These are phyloP conservation scores for Backusella westeae DNA, from an alignment of 192 early-diverging fungal genomes.

Conservation along the genomic window DNA sequence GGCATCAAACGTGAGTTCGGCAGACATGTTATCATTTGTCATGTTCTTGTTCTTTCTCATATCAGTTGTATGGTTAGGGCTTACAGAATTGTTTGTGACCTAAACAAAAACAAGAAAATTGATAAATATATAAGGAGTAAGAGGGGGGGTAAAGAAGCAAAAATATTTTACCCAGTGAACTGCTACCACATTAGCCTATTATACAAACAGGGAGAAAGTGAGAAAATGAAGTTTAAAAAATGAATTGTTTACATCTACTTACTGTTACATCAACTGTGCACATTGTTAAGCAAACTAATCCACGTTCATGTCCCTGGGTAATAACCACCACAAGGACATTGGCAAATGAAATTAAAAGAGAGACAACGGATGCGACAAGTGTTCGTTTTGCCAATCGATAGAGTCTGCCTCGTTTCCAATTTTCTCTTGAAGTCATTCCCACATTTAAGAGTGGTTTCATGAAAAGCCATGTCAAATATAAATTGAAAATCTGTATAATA, in stretches of 20 bases:
- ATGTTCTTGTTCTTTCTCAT: constrained; percentile 6
- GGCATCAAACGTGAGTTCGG: constrained; percentile 21
- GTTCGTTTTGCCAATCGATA: constrained; percentile 43
- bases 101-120: background rate
- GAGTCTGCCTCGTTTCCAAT: constrained; percentile 28
- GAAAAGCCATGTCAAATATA: constrained; percentile 38
- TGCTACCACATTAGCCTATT: constrained; percentile 34
- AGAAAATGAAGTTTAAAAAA: background rate
- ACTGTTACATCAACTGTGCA: constrained; percentile 54
- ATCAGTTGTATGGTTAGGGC: background rate
- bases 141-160: background rate
- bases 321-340: constrained; percentile 44
- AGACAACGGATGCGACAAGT: constrained; percentile 42
- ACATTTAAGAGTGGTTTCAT: constrained; percentile 27
- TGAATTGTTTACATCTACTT: constrained; percentile 9
- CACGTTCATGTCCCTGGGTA: constrained; percentile 44
- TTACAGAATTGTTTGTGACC: constrained; percentile 17
- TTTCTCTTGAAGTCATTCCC: constrained; percentile 11
- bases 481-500: constrained; percentile 28
- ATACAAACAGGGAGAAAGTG: background rate
- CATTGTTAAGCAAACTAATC: constrained; percentile 48
- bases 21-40: constrained; percentile 4
- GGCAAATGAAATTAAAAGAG: constrained; percentile 36
- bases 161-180: constrained; percentile 31
- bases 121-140: background rate